Evolutionary conservation across 2,329 filamentous ascomycete genomes (phyloP), one percentile per base, ranked within the genome.

Genomic region (Neoscytalidium dimidiatum): DNA sequence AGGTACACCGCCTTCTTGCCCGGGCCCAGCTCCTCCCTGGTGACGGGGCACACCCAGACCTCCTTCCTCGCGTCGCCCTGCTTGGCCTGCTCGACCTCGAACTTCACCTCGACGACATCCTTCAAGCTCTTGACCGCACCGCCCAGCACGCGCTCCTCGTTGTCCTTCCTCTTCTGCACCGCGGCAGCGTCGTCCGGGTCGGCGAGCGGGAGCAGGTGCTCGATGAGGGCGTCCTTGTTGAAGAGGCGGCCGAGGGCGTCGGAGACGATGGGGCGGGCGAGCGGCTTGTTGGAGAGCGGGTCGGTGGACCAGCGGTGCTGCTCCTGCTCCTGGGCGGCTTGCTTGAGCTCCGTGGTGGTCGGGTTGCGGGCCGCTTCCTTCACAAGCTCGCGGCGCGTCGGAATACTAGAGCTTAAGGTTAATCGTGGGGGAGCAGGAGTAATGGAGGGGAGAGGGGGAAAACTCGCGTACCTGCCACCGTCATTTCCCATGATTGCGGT

Each of bases 351-450:
- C 52, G 92, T 89, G 29, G 92, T 86, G 35, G 91, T 96, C 23
- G 91, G 91, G 60, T 88, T 86, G 71, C 92, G 91, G 46, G 94
- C 92, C 29, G 94, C 92, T 78, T 94, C 90, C 80, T 96, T 96
- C 77, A 99, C 95, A 51, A 99, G 91, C 79, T 99, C 96, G 74
- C 93, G 91, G 33, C 96, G 92, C 68, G 91, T 98, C 4, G 95
- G 95, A 71, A 99, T 99, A 70, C 92, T 88, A 69, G 21, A 9
- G 28, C 17, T 5, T 7, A 17, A 57, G 56, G 58, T 49, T 3
- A 64, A 11, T 31, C 29, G 41, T 19, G 28, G 46, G 31, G 28
- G 28, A 21, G 41, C 62, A 17, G 26, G 23, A 49, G n/a, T 6
- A 13, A 28, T 23, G 38, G 3, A 6, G 11, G n/a, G 28, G 26